A percentile compares a stretch with the other conserved stretches of the same genome.
Evolutionary conservation across 352 stramenopile genomes (phyloP).

Genomic region (Phytophthora crassamura): DNA sequence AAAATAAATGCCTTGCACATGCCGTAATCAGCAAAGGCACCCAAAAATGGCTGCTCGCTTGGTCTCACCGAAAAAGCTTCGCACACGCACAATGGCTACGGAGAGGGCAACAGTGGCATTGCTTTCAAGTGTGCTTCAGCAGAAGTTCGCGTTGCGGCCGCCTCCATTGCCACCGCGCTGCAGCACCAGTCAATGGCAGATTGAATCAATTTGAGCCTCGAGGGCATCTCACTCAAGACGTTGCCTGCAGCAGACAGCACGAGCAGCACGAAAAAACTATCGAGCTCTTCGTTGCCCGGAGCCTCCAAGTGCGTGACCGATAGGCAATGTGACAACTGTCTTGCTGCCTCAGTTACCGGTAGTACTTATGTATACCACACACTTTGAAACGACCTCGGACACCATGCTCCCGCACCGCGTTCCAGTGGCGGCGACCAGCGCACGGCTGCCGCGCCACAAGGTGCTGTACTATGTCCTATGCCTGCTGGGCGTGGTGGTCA

Average conservation of each 20-base stretch:
- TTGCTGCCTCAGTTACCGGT: too few species aligned
- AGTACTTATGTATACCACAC: slow-evolving; percentile 9
- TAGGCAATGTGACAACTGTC: too few species aligned
- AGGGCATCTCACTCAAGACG: too few species aligned
- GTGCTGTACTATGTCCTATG: slow-evolving; percentile 39
- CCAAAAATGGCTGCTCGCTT: slow-evolving; percentile 23
- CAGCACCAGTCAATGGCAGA: too few species aligned
- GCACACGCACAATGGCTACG: neutral
- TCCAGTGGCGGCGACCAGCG: slow-evolving; percentile 16
- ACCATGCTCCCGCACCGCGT: slow-evolving; percentile 43
- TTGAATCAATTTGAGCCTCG: too few species aligned
- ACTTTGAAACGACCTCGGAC: slow-evolving; percentile 14
- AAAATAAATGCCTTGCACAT: slow-evolving; percentile 25
- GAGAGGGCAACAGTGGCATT: neutral
- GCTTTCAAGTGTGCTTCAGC: too few species aligned
- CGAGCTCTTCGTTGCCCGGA: too few species aligned
- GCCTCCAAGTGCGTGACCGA: too few species aligned
- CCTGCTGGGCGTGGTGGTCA: slow-evolving; percentile 32
- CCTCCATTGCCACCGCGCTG: too few species aligned
- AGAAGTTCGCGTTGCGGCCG: too few species aligned
- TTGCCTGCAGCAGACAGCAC: too few species aligned
- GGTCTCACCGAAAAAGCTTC: neutral
- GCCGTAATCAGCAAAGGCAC: slow-evolving; percentile 21
- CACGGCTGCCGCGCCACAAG: slow-evolving; percentile 28
- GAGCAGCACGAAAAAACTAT: too few species aligned